phyloP scores from a whole-genome alignment of 2,329 filamentous ascomycete genomes.

The Akanthomyces lecanii region DNA sequence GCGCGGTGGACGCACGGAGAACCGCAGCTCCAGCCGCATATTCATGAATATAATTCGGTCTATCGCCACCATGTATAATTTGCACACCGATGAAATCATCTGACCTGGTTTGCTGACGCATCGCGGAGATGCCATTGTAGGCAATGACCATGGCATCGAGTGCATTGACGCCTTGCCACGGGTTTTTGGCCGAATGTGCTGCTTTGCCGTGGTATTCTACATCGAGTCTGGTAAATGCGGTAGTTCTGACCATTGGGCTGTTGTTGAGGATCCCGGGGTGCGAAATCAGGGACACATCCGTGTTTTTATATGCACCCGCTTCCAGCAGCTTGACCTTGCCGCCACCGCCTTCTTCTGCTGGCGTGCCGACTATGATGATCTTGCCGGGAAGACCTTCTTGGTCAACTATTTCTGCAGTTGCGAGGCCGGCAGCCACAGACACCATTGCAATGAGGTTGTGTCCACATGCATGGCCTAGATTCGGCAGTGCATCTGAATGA shows the following conservation, averaged over 20 bases:
- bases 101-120: conserved; percentile 54
- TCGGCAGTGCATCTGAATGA: conserved; percentile 42
- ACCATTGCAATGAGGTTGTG: conserved; percentile 52
- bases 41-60: conserved; percentile 55
- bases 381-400: conserved; percentile 8
- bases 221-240: conserved; percentile 45
- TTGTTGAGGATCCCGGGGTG: conserved; percentile 34
- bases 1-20: conserved; percentile 23
- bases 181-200: conserved; percentile 53
- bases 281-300: conserved; percentile 29
- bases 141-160: conserved; percentile 51
- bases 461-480: conserved; percentile 50
- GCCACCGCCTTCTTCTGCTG: conserved; percentile 50
- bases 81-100: conserved; percentile 48
- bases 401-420: conserved; percentile 11
- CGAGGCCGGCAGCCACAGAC: conserved; percentile 39
- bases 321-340: conserved; percentile 47
- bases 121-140: conserved; percentile 45
- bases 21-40: conserved; percentile 37
- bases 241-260: conserved; percentile 46
- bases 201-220: conserved; percentile 51
- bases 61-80: conserved; percentile 49
- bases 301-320: conserved; percentile 40
- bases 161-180: conserved; percentile 57
- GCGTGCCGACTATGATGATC: conserved; percentile 44